Evolutionary conservation across 2,329 filamentous ascomycete genomes (phyloP).

Genomic region (Arthrobotrys sphaeroides): DNA sequence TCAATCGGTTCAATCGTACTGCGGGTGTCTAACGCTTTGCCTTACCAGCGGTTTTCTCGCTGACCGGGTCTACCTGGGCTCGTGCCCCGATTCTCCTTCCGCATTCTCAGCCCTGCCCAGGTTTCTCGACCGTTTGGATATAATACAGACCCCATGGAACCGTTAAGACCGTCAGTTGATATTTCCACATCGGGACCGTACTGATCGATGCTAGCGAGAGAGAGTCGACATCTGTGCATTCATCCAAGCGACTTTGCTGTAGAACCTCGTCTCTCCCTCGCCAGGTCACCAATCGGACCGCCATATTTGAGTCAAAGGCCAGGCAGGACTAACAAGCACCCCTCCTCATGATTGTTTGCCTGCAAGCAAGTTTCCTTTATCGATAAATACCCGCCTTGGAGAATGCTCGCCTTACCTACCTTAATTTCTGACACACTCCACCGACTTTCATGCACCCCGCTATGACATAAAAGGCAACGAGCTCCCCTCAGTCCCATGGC

Average conservation of each 20-base stretch:
- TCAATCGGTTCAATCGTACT: too few species aligned
- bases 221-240: conserved; percentile 3
- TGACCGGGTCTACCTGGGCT: conserved; percentile 7
- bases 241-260: conserved; percentile 17
- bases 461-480: conserved; percentile 54
- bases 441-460: conserved; percentile 37
- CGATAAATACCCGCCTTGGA: conserved; percentile 53
- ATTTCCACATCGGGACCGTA: conserved; percentile 24
- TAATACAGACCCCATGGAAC: conserved; percentile 29
- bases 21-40: conserved; percentile 34
- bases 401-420: conserved; percentile 35
- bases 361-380: conserved; percentile 40
- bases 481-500: conserved; percentile 37
- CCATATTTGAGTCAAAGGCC: conserved; percentile 27
- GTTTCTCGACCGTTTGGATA: conserved; percentile 22
- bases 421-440: conserved; percentile 37
- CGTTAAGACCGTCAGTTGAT: conserved; percentile 13
- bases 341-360: conserved; percentile 16
- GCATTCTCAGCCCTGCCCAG: conserved; percentile 36
- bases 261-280: conserved; percentile 12
- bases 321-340: conserved; percentile 10
- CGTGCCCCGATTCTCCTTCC: conserved; percentile 35
- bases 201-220: conserved; percentile 10
- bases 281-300: conserved; percentile 27
- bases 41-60: conserved; percentile 32